A percentile compares a stretch with the other conserved stretches of the same genome.
These are phyloP conservation scores for Kondoa malvinella DNA, from an alignment of 768 basidiomycete species.

Conservation along the genomic window DNA sequence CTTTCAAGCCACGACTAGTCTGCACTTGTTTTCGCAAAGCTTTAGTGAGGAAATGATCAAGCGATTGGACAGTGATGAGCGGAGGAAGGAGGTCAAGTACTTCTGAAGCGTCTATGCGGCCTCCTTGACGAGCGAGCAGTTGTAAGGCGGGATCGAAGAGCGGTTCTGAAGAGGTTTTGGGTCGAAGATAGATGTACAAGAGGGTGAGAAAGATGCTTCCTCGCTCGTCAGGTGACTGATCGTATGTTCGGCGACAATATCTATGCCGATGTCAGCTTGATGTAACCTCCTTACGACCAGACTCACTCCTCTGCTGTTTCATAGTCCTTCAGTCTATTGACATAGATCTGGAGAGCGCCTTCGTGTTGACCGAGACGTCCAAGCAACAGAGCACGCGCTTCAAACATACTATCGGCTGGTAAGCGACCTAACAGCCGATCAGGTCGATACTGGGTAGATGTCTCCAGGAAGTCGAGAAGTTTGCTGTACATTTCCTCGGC, in stretches of 20 bases:
- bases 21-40: slow-evolving; percentile 44
- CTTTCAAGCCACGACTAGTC: slow-evolving; percentile 46
- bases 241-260: slow-evolving; percentile 73
- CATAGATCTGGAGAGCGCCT: slow-evolving; percentile 85
- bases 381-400: slow-evolving; percentile 77
- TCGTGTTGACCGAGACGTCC: slow-evolving; percentile 82
- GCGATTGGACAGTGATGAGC: slow-evolving; percentile 63
- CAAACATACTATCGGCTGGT: slow-evolving; percentile 73
- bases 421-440: slow-evolving; percentile 67
- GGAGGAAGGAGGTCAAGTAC: slow-evolving; percentile 78
- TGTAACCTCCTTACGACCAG: neutral
- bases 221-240: slow-evolving; percentile 37
- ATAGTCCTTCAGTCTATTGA: slow-evolving; percentile 68
- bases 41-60: slow-evolving; percentile 59
- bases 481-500: slow-evolving; percentile 45
- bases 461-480: slow-evolving; percentile 58
- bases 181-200: slow-evolving; percentile 70
- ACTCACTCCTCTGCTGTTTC: slow-evolving; percentile 73
- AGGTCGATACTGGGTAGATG: slow-evolving; percentile 50
- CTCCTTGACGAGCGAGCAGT: slow-evolving; percentile 70
- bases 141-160: slow-evolving; percentile 65
- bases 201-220: slow-evolving; percentile 63
- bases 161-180: slow-evolving; percentile 15
- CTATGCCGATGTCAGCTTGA: slow-evolving; percentile 37
- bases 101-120: slow-evolving; percentile 61